phyloP scores from a whole-genome alignment of 352 stramenopile genomes.

The Globisporangium takayamanum region DNA sequence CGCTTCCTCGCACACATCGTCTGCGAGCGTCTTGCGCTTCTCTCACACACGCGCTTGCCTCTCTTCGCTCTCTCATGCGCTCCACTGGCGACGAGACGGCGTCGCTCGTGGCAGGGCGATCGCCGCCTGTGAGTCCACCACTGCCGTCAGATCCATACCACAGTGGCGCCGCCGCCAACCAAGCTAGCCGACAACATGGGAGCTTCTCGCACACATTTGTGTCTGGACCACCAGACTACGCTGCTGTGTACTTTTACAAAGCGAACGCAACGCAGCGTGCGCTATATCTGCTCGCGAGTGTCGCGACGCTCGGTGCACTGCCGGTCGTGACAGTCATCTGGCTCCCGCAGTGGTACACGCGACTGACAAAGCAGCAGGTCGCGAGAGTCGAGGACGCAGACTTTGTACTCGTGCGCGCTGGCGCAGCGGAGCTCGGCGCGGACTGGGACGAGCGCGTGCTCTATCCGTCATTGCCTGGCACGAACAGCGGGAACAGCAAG shows the following conservation, averaged over 20 bases:
- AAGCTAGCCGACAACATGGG: too few species aligned
- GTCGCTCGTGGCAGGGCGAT: constrained; percentile 10
- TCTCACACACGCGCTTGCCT: too few species aligned
- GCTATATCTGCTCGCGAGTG: constrained; percentile 35
- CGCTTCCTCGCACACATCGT: too few species aligned
- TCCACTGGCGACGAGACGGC: constrained; percentile 9
- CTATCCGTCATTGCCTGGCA: constrained; percentile 5
- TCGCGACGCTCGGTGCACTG: constrained; percentile 35
- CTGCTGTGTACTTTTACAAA: constrained; percentile 35
- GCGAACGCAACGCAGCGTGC: constrained; percentile 25
- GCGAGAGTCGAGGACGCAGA: constrained; percentile 34
- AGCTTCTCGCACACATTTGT: constrained; percentile 14
- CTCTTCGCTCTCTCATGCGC: constrained; percentile 1
- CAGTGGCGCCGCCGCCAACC: not conserved
- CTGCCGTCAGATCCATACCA: not conserved
- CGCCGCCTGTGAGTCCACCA: not conserved
- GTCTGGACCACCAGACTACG: constrained; percentile 27
- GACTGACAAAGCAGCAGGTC: constrained; percentile 40
- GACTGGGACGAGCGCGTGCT: constrained; percentile 45
- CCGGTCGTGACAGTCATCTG: constrained; percentile 37
- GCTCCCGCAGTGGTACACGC: constrained; percentile 52
- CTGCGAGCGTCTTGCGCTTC: too few species aligned
- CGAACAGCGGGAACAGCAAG: not conserved
- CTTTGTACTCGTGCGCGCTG: constrained; percentile 39
- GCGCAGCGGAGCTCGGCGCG: constrained; percentile 1